Conservation (phyloP, 441 rosid genomes). For the Bruguiera hainesii region DNA sequence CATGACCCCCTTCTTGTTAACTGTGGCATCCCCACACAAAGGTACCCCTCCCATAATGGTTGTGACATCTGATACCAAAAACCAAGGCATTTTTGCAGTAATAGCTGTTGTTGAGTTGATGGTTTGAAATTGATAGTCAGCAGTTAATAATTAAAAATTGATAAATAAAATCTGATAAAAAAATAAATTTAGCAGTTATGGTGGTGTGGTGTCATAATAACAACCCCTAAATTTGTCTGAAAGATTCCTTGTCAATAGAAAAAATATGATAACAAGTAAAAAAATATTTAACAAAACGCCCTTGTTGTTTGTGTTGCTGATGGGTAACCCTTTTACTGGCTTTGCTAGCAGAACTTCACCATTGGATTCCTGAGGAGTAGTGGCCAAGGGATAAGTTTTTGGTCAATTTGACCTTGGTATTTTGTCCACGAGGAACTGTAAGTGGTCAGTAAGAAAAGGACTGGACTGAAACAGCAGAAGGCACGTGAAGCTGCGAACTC, state of each 20-base stretch:
- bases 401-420: slow-evolving; percentile 18
- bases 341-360: background rate
- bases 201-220: too few relatives aligned
- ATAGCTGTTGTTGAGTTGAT: too few relatives aligned
- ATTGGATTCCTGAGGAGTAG: slow-evolving; percentile 13
- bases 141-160: too few relatives aligned
- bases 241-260: too few relatives aligned
- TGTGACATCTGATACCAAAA: background rate
- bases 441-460: slow-evolving; percentile 29
- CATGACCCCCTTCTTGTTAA: background rate
- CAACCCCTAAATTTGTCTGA: too few relatives aligned
- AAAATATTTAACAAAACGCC: too few relatives aligned
- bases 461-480: slow-evolving; percentile 28
- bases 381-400: background rate
- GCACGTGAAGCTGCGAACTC: slow-evolving; percentile 38
- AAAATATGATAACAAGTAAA: too few relatives aligned
- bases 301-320: background rate
- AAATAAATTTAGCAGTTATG: too few relatives aligned
- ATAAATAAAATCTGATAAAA: too few relatives aligned
- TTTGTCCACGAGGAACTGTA: slow-evolving; percentile 1
- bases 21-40: background rate
- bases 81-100: background rate
- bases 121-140: too few relatives aligned
- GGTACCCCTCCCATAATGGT: background rate
- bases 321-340: background rate